A percentile compares a stretch with the other conserved stretches of the same genome.
Evolutionary conservation across 2,329 filamentous ascomycete genomes (phyloP).

Genomic region (Epichloe festucae): DNA sequence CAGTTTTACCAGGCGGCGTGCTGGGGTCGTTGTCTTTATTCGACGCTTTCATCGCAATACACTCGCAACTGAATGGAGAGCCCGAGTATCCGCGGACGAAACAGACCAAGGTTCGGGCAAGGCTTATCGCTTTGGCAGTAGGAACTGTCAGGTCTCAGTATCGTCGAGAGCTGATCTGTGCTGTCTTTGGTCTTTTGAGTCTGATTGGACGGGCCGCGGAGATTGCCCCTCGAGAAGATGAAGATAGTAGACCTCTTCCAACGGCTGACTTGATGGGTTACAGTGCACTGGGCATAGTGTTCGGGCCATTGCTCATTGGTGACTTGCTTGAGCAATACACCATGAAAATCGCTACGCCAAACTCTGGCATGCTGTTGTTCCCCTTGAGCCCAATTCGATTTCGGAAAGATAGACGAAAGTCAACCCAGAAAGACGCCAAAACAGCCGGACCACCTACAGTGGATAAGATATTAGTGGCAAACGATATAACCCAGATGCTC

Average conservation of each 20-base stretch:
- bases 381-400: slow-evolving; percentile 30
- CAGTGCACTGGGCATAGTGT: slow-evolving; percentile 47
- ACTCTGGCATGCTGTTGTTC: slow-evolving; percentile 28
- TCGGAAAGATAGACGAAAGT: slow-evolving; percentile 14
- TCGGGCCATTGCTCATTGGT: slow-evolving; percentile 50
- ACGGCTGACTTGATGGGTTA: slow-evolving; percentile 52
- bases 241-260: slow-evolving; percentile 36
- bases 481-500: slow-evolving; percentile 50
- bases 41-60: slow-evolving; percentile 48
- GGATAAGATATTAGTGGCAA: slow-evolving; percentile 46
- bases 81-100: slow-evolving; percentile 40
- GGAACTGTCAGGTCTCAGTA: slow-evolving; percentile 45
- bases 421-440: slow-evolving; percentile 7
- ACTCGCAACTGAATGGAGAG: slow-evolving; percentile 39
- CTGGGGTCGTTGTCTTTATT: slow-evolving; percentile 49
- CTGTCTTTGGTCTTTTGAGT: slow-evolving; percentile 52
- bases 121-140: slow-evolving; percentile 53
- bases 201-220: slow-evolving; percentile 47
- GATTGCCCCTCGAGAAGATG: slow-evolving; percentile 36
- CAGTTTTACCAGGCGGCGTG: slow-evolving; percentile 51
- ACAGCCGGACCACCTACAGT: slow-evolving; percentile 20
- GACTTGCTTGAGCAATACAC: slow-evolving; percentile 40
- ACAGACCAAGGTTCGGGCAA: slow-evolving; percentile 43
- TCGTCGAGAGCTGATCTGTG: slow-evolving; percentile 50
- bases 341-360: slow-evolving; percentile 30